phyloP scores from a whole-genome alignment of 148 eudicot species.

The Chenopodium berlandieri region DNA sequence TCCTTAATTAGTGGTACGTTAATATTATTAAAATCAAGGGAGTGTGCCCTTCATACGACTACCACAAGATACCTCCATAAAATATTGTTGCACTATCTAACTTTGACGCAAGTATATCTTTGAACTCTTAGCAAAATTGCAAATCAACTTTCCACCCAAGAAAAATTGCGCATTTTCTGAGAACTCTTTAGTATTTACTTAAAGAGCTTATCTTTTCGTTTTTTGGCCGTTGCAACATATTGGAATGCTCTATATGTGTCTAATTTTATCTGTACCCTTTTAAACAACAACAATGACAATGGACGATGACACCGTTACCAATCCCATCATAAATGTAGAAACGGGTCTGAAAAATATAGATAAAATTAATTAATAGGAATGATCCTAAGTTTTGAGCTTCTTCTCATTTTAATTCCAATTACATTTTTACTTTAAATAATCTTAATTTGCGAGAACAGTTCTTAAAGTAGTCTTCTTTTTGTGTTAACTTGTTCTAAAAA shows the following conservation, averaged over 20 bases:
- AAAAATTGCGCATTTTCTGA: neutral
- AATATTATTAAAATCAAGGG: slow-evolving; percentile 5
- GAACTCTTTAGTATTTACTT: neutral
- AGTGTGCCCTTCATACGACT: slow-evolving; percentile 27
- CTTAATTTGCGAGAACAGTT: no score
- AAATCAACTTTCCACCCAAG: neutral
- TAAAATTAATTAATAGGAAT: no score
- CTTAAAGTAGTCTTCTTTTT: no score
- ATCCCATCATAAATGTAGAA: neutral
- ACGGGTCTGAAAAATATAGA: neutral
- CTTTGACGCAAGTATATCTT: neutral
- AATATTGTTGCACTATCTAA: neutral
- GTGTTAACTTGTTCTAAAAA: no score
- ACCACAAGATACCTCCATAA: neutral
- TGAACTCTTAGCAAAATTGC: neutral
- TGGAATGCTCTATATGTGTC: neutral
- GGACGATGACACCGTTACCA: neutral
- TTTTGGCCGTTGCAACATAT: neutral
- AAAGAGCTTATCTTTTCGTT: neutral
- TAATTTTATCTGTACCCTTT: neutral
- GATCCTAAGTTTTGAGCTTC: no score
- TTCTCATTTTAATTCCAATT: no score
- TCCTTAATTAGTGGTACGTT: neutral
- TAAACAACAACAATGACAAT: neutral
- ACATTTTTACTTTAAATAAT: no score